Evolutionary conservation across 257 asterid genomes (phyloP).

Genomic region (Nicotiana tabacum): DNA sequence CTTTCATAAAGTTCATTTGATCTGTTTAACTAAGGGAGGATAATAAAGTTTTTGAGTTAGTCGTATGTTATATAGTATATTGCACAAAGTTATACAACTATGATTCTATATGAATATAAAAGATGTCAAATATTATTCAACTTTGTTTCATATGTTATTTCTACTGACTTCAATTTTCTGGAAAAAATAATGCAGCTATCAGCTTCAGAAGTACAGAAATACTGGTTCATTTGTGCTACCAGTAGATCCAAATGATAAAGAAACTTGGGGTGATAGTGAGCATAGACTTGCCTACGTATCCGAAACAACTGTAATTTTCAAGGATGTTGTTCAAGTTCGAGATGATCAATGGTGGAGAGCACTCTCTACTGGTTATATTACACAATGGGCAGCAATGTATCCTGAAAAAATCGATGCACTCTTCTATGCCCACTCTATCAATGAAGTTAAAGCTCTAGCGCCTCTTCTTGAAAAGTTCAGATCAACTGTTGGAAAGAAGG

Average conservation of each 20-base stretch:
- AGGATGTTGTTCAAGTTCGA: conserved; percentile 72
- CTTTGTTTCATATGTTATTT: neutral
- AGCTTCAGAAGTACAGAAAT: conserved; percentile 88
- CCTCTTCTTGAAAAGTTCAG: conserved; percentile 84
- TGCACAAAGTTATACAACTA: neutral
- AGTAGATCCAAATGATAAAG: conserved; percentile 71
- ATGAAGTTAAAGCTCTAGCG: conserved; percentile 58
- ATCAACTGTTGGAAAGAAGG: conserved; percentile 64
- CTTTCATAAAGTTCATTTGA: neutral
- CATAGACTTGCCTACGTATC: conserved; percentile 89
- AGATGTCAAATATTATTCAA: neutral
- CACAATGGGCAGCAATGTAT: conserved; percentile 93
- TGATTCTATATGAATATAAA: neutral
- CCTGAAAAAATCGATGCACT: conserved; percentile 88
- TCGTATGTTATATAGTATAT: neutral
- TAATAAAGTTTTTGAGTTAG: neutral
- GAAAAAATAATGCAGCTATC: conserved; percentile 49
- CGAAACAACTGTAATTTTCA: conserved; percentile 91
- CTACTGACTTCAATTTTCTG: neutral
- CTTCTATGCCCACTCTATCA: conserved; percentile 73
- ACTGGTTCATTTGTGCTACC: conserved; percentile 88
- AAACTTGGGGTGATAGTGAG: conserved; percentile 97
- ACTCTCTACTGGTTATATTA: conserved; percentile 71
- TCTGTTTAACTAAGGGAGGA: neutral
- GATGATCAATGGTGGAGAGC: conserved; percentile 99